phyloP scores from a whole-genome alignment of 176 grass and related monocot species.

The Dendrocalamus sinicus region DNA sequence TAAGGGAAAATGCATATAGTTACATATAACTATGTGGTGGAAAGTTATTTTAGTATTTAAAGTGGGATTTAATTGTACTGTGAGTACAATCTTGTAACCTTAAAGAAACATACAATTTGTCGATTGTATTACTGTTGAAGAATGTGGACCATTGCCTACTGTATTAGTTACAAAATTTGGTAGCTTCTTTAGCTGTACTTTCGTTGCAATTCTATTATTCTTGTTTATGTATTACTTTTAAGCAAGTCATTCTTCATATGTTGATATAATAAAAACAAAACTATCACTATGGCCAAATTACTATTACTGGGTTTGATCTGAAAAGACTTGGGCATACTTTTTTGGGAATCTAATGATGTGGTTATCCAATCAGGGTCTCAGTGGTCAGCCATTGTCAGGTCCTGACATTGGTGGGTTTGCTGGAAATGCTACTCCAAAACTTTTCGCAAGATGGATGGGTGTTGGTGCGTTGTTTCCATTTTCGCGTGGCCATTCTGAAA shows the following conservation, averaged over 20 bases:
- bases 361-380: slow-evolving; percentile 67
- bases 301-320: background rate
- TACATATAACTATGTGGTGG: background rate
- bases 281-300: background rate
- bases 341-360: slow-evolving; percentile 32
- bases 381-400: slow-evolving; percentile 89
- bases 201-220: background rate
- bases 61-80: background rate
- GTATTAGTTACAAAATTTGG: background rate
- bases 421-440: slow-evolving; percentile 89
- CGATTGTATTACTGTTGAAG: background rate
- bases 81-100: slow-evolving; percentile 10
- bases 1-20: background rate
- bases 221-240: slow-evolving; percentile 25
- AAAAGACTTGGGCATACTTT: background rate
- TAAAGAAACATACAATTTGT: slow-evolving; percentile 11
- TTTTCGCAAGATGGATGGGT: slow-evolving; percentile 98
- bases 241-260: background rate
- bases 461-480: slow-evolving; percentile 88
- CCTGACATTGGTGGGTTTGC: slow-evolving; percentile 97
- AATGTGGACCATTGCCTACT: background rate
- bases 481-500: slow-evolving; percentile 84
- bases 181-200: slow-evolving; percentile 8
- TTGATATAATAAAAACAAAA: background rate
- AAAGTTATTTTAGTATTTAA: background rate